Conservation (phyloP, 1,284 basidiomycete species). For the Schizopora paradoxa region DNA sequence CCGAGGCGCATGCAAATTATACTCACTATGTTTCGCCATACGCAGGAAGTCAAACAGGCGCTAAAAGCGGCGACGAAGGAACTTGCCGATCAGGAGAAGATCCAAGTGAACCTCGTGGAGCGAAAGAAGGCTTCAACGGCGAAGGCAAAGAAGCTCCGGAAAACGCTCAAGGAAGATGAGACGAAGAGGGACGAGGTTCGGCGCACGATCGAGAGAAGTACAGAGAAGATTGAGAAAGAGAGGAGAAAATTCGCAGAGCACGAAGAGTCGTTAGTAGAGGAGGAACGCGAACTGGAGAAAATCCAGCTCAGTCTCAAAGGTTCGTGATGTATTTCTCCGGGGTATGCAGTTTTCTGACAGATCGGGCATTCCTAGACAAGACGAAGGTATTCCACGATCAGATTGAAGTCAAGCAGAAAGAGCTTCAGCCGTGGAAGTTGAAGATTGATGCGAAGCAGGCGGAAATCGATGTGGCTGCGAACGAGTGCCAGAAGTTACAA, state of each 20-base stretch:
- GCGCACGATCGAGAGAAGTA: constrained; percentile 65
- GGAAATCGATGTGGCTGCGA: constrained; percentile 77
- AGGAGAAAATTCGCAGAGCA: constrained; percentile 66
- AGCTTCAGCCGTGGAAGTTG: constrained; percentile 91
- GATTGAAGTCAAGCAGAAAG: constrained; percentile 91
- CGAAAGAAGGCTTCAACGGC: constrained; percentile 79
- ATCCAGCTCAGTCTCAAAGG: constrained; percentile 91
- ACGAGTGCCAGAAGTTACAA: constrained; percentile 78
- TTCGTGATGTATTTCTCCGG: constrained; percentile 24
- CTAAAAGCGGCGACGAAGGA: constrained; percentile 74
- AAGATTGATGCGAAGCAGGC: constrained; percentile 86
- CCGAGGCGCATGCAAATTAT: too few relatives aligned
- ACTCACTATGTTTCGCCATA: constrained; percentile 16
- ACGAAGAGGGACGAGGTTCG: constrained; percentile 61
- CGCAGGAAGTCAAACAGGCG: constrained; percentile 73
- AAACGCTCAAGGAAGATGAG: constrained; percentile 79
- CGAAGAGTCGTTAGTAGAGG: constrained; percentile 70
- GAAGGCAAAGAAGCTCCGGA: constrained; percentile 90
- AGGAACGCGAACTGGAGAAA: constrained; percentile 81
- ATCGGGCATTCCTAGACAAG: constrained; percentile 62
- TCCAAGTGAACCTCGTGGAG: constrained; percentile 82
- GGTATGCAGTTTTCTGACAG: background rate
- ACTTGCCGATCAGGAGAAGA: constrained; percentile 75
- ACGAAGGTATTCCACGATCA: constrained; percentile 91
- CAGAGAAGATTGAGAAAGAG: constrained; percentile 69